Conservation (phyloP, 148 eudicot genomes). For the Spergularia marina region DNA sequence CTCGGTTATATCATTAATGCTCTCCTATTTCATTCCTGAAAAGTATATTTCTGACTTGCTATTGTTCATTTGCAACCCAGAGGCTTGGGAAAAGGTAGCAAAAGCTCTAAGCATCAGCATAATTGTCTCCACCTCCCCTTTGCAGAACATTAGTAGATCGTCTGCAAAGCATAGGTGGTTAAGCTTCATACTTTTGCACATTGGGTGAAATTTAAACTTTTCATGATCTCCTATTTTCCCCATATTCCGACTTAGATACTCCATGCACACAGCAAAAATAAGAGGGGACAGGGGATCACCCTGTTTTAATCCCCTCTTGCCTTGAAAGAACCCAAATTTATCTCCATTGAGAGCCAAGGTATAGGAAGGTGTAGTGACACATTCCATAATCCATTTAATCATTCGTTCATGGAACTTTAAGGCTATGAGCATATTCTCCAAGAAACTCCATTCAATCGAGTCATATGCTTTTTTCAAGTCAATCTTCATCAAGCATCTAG, state of each 20-base stretch:
- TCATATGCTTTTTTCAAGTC: too few species aligned
- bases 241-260: neutral
- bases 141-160: too few species aligned
- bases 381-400: neutral
- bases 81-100: too few species aligned
- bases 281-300: slow-evolving; percentile 1
- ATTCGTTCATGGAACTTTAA: neutral
- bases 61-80: too few species aligned
- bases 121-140: too few species aligned
- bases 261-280: neutral
- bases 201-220: neutral
- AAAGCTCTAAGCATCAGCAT: too few species aligned
- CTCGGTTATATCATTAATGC: too few species aligned
- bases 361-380: neutral
- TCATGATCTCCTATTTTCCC: neutral
- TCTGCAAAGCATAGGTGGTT: neutral
- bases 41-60: too few species aligned
- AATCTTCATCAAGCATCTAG: too few species aligned
- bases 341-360: neutral
- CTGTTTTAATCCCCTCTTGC: neutral
- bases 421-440: neutral
- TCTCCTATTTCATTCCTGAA: too few species aligned
- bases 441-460: neutral
- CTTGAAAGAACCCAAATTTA: neutral
- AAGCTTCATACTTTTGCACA: neutral